Evolutionary conservation across 164 flowering plant genomes (phyloP).

Genomic region (Stephania cephalantha): DNA sequence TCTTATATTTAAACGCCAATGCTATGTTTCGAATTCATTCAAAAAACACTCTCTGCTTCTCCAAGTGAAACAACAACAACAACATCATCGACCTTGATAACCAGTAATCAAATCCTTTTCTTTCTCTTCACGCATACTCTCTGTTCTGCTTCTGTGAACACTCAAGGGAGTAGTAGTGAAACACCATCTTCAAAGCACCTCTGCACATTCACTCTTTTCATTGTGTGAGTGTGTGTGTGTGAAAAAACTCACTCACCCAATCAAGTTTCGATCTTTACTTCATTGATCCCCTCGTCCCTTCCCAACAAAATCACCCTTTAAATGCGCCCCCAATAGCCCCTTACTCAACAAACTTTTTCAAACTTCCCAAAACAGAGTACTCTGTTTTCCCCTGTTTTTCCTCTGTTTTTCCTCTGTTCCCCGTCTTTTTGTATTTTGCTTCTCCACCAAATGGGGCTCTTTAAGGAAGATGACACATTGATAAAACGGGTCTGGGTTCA

Average conservation of each 20-base stretch:
- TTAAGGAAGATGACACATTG: constrained; percentile 21
- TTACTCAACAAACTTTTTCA: no score
- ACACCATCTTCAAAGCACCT: no score
- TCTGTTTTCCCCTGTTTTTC: no score
- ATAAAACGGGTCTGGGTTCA: constrained; percentile 26
- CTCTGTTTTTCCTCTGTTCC: no score
- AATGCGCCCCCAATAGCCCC: background rate
- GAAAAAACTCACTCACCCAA: background rate
- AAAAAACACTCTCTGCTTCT: no score
- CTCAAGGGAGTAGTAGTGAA: no score
- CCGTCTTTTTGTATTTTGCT: background rate
- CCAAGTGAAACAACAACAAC: no score
- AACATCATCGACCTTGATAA: constrained; percentile 2
- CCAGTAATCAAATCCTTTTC: constrained; percentile 13
- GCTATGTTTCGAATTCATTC: no score
- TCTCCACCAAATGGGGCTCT: constrained; percentile 31
- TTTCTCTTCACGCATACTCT: constrained; percentile 13
- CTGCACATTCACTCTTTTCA: no score
- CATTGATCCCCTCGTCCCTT: background rate
- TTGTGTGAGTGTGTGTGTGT: no score
- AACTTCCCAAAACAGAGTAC: background rate
- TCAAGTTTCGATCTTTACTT: background rate
- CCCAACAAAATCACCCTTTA: background rate
- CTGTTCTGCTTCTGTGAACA: background rate
- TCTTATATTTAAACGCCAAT: no score